A percentile compares a stretch with the other conserved stretches of the same genome.
Conservation (phyloP, 1,284 basidiomycete species). For the Hemileia vastatrix region DNA sequence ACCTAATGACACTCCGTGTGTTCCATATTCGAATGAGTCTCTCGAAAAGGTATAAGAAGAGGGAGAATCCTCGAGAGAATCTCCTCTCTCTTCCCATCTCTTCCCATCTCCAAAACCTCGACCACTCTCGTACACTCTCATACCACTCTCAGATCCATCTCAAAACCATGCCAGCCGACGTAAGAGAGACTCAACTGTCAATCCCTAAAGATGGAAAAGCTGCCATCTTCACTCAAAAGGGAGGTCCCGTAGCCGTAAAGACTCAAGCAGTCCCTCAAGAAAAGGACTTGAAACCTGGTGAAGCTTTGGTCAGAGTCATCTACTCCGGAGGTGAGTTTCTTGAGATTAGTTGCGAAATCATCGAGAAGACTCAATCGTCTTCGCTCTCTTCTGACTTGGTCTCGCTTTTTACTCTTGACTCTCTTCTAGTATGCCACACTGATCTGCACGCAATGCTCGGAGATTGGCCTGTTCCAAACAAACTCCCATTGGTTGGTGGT, state of each 20-base stretch:
- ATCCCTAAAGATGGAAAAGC: constrained; percentile 28
- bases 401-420: neutral
- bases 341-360: too few relatives aligned
- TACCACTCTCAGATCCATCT: neutral
- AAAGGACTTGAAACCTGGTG: constrained; percentile 61
- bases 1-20: too few relatives aligned
- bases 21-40: too few relatives aligned
- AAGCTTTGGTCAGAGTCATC: constrained; percentile 70
- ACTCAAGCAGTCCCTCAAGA: constrained; percentile 58
- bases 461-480: constrained; percentile 47
- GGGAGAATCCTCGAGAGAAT: too few relatives aligned
- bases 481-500: constrained; percentile 68
- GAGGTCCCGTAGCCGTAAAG: constrained; percentile 32
- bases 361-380: too few relatives aligned
- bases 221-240: constrained; percentile 35
- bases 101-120: neutral
- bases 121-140: neutral
- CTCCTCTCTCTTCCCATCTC: too few relatives aligned
- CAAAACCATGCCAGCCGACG: neutral
- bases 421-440: constrained; percentile 56
- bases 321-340: constrained; percentile 24
- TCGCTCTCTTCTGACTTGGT: too few relatives aligned
- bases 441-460: constrained; percentile 54
- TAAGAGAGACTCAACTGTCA: neutral
- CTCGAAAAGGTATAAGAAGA: too few relatives aligned